A percentile compares a stretch with the other conserved stretches of the same genome.
Conservation (phyloP, 2,329 filamentous ascomycete genomes). For the Penicillium glabrum region DNA sequence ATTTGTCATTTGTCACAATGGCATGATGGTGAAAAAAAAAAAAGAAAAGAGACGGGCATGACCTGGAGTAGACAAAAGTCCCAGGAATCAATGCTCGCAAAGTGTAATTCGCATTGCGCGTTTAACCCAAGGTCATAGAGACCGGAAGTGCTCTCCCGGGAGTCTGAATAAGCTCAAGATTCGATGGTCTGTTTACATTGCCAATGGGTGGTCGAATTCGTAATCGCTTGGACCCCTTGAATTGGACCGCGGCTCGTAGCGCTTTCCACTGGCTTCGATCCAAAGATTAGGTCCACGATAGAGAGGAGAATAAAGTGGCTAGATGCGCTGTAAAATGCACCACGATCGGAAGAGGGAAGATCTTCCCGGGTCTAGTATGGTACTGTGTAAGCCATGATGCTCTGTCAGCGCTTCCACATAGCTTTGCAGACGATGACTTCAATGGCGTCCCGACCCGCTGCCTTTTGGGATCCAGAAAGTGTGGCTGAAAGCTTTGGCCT, state of each 20-base stretch:
- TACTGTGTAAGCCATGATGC: neutral
- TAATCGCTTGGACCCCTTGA: neutral
- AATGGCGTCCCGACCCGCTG: conserved; percentile 8
- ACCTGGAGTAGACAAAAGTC: neutral
- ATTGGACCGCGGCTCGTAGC: neutral
- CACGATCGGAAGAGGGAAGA: neutral
- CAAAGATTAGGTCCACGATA: neutral
- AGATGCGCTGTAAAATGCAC: neutral
- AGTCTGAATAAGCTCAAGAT: conserved; percentile 23
- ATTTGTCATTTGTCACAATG: neutral
- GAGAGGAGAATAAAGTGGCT: neutral
- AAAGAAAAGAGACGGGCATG: neutral
- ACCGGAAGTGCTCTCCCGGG: conserved; percentile 1
- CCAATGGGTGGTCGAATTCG: neutral
- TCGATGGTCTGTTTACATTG: conserved; percentile 10
- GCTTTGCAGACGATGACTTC: conserved; percentile 7
- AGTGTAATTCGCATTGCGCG: neutral
- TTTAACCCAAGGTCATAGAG: neutral
- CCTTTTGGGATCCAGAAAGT: neutral
- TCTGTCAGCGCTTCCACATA: neutral
- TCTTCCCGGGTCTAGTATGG: neutral
- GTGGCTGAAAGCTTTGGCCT: neutral
- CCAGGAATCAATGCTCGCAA: neutral
- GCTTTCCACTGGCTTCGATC: too few relatives aligned
- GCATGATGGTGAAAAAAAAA: neutral